phyloP scores from a whole-genome alignment of 345 rosid genomes.

The Euphorbia peplus region DNA sequence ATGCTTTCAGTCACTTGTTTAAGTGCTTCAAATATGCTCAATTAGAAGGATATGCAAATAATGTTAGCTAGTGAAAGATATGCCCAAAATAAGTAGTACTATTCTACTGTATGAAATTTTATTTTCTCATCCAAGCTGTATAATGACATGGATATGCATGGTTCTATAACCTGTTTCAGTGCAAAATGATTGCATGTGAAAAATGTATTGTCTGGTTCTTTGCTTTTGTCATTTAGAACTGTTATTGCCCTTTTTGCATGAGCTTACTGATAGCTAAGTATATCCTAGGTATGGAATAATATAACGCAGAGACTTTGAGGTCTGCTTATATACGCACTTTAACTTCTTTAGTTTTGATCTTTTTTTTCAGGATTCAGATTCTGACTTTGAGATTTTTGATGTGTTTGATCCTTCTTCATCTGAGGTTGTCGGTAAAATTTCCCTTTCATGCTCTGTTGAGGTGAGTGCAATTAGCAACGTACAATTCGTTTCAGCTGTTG shows the following conservation, averaged over 20 bases:
- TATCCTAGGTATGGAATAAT: constrained; percentile 4
- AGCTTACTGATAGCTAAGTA: background rate
- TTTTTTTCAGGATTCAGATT: constrained; percentile 54
- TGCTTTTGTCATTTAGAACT: background rate
- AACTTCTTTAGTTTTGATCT: background rate
- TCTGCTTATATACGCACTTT: background rate
- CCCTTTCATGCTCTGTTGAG: constrained; percentile 81
- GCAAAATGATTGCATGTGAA: background rate
- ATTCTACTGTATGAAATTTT: background rate
- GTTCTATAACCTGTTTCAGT: background rate
- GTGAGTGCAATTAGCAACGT: constrained; percentile 30
- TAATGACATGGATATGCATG: background rate
- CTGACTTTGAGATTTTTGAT: constrained; percentile 45
- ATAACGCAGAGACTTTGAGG: background rate
- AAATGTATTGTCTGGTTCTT: background rate
- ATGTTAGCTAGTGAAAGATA: background rate
- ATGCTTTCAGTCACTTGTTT: background rate
- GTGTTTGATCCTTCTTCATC: constrained; percentile 69
- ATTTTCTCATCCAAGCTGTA: background rate
- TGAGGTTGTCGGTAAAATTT: constrained; percentile 52
- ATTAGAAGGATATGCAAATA: background rate
- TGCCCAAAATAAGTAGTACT: background rate
- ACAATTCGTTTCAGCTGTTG: constrained; percentile 2
- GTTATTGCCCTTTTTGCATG: background rate
- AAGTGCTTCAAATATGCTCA: background rate